Percentiles rank a stretch among this genome's conserved stretches.
Conservation (phyloP, 495 filamentous ascomycete genomes). For the Penicillium paradoxum region DNA sequence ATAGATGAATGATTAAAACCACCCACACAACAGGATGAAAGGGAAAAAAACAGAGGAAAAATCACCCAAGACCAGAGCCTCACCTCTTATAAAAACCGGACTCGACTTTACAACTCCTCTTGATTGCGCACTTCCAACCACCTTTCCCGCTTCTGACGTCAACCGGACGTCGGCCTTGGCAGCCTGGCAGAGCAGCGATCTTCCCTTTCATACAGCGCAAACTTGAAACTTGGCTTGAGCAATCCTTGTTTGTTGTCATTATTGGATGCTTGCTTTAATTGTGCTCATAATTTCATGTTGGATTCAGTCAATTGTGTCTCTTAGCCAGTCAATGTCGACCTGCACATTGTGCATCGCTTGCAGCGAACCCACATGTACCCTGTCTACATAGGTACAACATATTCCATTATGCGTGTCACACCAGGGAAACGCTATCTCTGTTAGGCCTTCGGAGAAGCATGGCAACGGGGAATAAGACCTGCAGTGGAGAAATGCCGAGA, state of each 20-base stretch:
- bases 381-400: neutral
- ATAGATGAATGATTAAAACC: neutral
- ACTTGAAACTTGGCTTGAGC: neutral
- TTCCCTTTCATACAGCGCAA: conserved; percentile 3
- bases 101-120: neutral
- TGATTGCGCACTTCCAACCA: conserved; percentile 5
- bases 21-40: neutral
- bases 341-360: neutral
- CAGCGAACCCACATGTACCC: neutral
- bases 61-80: neutral
- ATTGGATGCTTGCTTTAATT: neutral
- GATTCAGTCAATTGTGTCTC: neutral
- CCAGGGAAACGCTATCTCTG: neutral
- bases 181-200: conserved; percentile 17
- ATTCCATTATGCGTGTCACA: neutral
- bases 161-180: conserved; percentile 23
- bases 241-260: neutral
- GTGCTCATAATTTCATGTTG: neutral
- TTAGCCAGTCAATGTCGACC: neutral
- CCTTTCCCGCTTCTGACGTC: conserved; percentile 27
- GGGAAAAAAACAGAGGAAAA: neutral
- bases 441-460: neutral
- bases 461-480: neutral
- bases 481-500: neutral
- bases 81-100: conserved; percentile 3